Evolutionary conservation across 2,329 filamentous ascomycete species (phyloP), one percentile per base, ranked within the genome.

Genomic region (Calonectria henricotiae): DNA sequence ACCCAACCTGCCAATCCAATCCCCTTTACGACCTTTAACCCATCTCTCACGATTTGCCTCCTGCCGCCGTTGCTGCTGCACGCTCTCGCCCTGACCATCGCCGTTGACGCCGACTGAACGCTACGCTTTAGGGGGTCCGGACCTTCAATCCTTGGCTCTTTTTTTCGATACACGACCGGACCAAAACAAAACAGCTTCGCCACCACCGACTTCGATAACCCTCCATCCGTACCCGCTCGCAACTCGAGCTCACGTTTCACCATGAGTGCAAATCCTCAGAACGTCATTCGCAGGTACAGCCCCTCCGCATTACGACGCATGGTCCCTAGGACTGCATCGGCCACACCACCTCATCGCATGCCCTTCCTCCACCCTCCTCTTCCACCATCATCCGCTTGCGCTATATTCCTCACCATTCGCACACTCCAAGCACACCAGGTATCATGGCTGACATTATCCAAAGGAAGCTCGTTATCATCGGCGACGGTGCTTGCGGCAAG

Each of bases 401-500:
- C 51, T 30, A 37, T 55, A 55, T 55, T 55, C 35, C 51, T 55
- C 32, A 55, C 30, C 51, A 55, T 23, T 55, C 51, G 30, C 32
- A 55, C 30, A 11, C 32, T 55, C n/a, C 51, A 55, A 35, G 35
- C 51, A 37, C 13, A 55, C 9, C 51, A 37, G 32, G 37, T 30
- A 55, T 17, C 51, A 55, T 71, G 32, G 51, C 74, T 76, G 68
- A 75, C 72, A 51, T 63, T 51, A 23, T 62, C 49, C 73, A 20
- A 81, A 98, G 95, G 87, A 98, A 98, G 86, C 88, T 98, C 80
- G 95, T 98, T 79, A 98, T 98, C 77, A 98, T 98, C 79, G 95
- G 95, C 72, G 95, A 98, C 80, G 96, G 96, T 86, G 96, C 96
- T 77, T 99, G 96, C 85, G 96, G 96, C 79, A 99, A 99, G 88